These are phyloP conservation scores for Aspergillus ruber DNA, from an alignment of 2,329 filamentous ascomycete species.

Conservation along the genomic window DNA sequence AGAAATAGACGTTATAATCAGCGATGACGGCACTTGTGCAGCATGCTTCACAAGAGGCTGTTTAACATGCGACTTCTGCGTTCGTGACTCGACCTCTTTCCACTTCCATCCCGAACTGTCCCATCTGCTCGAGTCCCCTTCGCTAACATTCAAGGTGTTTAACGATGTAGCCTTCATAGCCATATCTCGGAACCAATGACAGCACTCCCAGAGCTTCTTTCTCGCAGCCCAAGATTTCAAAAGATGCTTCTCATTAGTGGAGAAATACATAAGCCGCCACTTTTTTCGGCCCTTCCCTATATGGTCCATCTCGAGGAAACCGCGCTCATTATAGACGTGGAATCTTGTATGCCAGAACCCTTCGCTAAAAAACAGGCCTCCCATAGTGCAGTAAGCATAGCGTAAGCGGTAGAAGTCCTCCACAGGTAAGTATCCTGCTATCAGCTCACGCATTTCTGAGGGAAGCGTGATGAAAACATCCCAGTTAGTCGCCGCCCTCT, in stretches of 20 bases:
- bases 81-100: too few relatives aligned
- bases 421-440: background rate
- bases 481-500: background rate
- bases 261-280: too few relatives aligned
- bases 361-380: background rate
- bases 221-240: too few relatives aligned
- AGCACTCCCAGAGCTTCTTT: background rate
- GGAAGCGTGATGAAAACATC: background rate
- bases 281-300: too few relatives aligned
- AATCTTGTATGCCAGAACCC: background rate
- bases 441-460: background rate
- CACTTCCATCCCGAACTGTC: too few relatives aligned
- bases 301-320: background rate
- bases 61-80: too few relatives aligned
- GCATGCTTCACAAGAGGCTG: too few relatives aligned
- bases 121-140: too few relatives aligned
- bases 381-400: background rate
- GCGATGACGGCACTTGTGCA: too few relatives aligned
- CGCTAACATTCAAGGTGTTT: too few relatives aligned
- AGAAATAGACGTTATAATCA: too few relatives aligned
- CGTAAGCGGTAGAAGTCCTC: background rate
- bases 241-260: too few relatives aligned
- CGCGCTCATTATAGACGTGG: background rate
- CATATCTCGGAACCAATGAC: background rate
- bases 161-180: background rate